Evolutionary conservation across 108 stramenopile species (phyloP), one percentile per base, ranked within the genome.

Genomic region (Mediolabrus comicus): DNA sequence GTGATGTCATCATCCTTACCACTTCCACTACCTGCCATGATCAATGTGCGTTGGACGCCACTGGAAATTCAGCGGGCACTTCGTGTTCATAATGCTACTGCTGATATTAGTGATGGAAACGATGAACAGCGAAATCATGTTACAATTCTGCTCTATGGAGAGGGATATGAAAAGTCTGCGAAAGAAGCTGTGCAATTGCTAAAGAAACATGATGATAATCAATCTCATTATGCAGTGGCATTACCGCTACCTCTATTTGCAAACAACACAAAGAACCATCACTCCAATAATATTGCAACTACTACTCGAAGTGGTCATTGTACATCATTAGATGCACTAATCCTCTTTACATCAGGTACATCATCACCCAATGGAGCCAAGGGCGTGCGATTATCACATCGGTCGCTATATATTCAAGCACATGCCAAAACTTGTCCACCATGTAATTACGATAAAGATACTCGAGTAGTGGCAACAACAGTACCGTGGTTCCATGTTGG

Each of bases 401-500:
- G 74, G 19, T 89, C 94, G 22, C 46, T 95, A 24, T 46, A 71
- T 41, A 64, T 91, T 52, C 94, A 95, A 80, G 73, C 86, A 14
- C 31, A 60, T 56, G 88, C 89, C 58, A 95, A 95, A 65, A 62
- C 75, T 6, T 41, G 63, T 13, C 43, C 49, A 16, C 91, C 94
- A 22, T 90, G 87, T 54, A 24, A 52, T 32, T 95, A 92, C 59
- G 79, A 79, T 38, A 17, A 14, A 19, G 26, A 59, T 0, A 92
- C 92, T 11, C 38, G 39, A 33, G 75, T 91, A 65, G 66, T 88
- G 35, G 89, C 93, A n/a, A 82, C 88, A 4, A 91, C 93, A 3
- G 88, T 95, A 1, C 95, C 97, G n/a, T 75, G 95, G 56, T 97
- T 89, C 84, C 97, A 97, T 65, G 86, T 97, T 34, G 97, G 94